Evolutionary conservation across 1,139 yeast species (phyloP).

Genomic region (Debaryomycetaceae sp.): DNA sequence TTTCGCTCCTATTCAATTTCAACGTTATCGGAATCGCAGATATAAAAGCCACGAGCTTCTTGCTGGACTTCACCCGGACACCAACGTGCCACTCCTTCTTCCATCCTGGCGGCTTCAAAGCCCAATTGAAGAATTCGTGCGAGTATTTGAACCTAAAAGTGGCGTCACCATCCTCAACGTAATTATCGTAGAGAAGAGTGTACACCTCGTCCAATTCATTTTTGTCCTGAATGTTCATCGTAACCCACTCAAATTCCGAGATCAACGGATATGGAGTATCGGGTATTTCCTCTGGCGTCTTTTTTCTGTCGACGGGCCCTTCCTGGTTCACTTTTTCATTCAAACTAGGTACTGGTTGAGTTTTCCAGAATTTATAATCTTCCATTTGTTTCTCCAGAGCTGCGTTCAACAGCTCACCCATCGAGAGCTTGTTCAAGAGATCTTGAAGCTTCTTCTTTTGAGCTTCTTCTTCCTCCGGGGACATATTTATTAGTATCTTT

Average conservation of each 20-base stretch:
- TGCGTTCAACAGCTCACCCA: conserved; percentile 54
- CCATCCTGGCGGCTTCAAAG: conserved; percentile 94
- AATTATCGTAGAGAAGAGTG: conserved; percentile 77
- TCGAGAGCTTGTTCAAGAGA: conserved; percentile 44
- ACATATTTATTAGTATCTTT: no score
- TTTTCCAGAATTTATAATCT: conserved; percentile 95
- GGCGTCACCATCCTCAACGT: conserved; percentile 92
- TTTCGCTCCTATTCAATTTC: conserved; percentile 52
- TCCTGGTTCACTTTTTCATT: conserved; percentile 65
- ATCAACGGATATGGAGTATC: conserved; percentile 67
- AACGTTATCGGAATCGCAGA: conserved; percentile 83
- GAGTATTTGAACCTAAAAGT: conserved; percentile 89
- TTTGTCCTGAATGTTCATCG: conserved; percentile 61
- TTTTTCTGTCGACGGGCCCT: conserved; percentile 75
- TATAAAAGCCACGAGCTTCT: conserved; percentile 85
- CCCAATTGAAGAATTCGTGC: conserved; percentile 85
- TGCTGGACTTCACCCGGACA: conserved; percentile 75
- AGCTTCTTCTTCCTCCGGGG: conserved; percentile 9
- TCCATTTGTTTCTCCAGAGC: conserved; percentile 67
- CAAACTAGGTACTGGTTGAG: conserved; percentile 88
- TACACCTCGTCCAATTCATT: conserved; percentile 72
- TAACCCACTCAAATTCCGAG: conserved; percentile 84
- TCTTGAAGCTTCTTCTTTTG: conserved; percentile 44
- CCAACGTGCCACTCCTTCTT: conserved; percentile 88
- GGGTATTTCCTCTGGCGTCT: conserved; percentile 71